These are phyloP conservation scores for Fagopyrum homotropicum DNA, from an alignment of 148 eudicot species.

Conservation along the genomic window DNA sequence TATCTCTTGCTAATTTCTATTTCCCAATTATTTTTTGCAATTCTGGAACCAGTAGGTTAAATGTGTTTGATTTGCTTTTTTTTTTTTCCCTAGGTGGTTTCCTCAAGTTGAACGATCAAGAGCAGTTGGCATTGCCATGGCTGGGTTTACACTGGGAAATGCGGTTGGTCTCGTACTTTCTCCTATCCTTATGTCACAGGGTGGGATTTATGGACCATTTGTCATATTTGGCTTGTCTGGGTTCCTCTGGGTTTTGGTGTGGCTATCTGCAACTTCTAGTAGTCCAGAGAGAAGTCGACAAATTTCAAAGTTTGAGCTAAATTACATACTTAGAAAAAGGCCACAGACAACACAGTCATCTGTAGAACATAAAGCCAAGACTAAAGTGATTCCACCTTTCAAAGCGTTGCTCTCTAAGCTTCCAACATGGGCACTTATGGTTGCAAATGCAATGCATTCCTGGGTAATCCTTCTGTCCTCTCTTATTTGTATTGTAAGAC, in stretches of 20 bases:
- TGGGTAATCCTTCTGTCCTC: slow-evolving; percentile 48
- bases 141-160: slow-evolving; percentile 93
- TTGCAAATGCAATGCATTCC: slow-evolving; percentile 92
- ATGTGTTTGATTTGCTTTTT: slow-evolving; percentile 16
- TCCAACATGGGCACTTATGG: slow-evolving; percentile 88
- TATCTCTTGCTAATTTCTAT: neutral
- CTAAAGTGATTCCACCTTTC: slow-evolving; percentile 70
- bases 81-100: slow-evolving; percentile 56
- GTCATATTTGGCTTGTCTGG: slow-evolving; percentile 87
- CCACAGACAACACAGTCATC: slow-evolving; percentile 21
- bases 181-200: slow-evolving; percentile 90
- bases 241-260: slow-evolving; percentile 85
- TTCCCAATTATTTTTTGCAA: slow-evolving; percentile 4
- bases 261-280: slow-evolving; percentile 90
- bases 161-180: slow-evolving; percentile 84
- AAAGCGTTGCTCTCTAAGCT: slow-evolving; percentile 60
- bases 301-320: slow-evolving; percentile 67
- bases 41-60: neutral
- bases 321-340: slow-evolving; percentile 48
- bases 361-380: slow-evolving; percentile 25
- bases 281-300: slow-evolving; percentile 68
- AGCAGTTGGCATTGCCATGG: slow-evolving; percentile 97
- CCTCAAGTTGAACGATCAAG: slow-evolving; percentile 75
- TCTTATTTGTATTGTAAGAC: neutral
- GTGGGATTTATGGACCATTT: slow-evolving; percentile 85